These are phyloP conservation scores for Trichosporon faecale DNA, from an alignment of 1,284 basidiomycete species.

Conservation along the genomic window DNA sequence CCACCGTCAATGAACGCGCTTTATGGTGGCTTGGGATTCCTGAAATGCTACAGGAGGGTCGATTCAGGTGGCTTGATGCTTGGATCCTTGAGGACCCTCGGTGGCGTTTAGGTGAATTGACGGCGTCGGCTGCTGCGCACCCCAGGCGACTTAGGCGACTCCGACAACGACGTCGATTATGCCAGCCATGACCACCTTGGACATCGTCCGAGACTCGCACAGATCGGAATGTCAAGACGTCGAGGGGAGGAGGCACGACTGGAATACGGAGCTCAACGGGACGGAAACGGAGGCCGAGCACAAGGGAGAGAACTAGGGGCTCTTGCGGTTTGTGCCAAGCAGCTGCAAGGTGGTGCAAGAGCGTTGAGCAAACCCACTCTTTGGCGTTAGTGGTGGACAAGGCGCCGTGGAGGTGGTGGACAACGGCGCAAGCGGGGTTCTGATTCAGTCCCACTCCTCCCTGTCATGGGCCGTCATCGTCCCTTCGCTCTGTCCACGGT, in stretches of 20 bases:
- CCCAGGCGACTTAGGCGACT: background rate
- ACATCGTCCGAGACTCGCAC: background rate
- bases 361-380: background rate
- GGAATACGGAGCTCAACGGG: too few species aligned
- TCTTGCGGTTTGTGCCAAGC: background rate
- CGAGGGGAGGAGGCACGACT: background rate
- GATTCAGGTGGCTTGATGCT: background rate
- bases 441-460: conserved; percentile 1
- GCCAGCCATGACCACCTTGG: background rate
- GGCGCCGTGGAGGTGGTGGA: background rate
- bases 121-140: background rate
- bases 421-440: background rate
- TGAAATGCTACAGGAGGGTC: background rate
- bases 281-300: background rate
- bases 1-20: background rate
- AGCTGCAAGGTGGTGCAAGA: background rate
- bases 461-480: too few species aligned
- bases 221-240: background rate
- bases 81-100: background rate
- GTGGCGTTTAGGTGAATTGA: background rate
- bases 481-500: background rate
- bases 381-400: background rate
- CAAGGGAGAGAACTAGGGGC: too few species aligned
- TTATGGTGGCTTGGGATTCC: background rate
- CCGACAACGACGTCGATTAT: background rate